Conservation (phyloP, 2,329 filamentous ascomycete species). For the Pseudogymnoascus sp. region DNA sequence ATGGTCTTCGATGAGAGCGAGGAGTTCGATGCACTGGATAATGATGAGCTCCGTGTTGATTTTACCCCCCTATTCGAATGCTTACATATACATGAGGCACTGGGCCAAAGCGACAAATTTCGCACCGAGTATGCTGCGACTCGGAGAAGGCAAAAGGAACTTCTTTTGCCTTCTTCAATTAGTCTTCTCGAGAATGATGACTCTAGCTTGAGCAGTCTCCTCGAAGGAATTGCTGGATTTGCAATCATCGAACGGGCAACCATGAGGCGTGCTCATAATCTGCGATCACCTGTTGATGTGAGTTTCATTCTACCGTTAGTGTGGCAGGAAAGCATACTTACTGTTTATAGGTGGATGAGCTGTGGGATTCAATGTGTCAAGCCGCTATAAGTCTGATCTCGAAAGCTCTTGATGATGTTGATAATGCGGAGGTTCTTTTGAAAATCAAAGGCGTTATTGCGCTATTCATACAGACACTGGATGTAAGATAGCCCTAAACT, state of each 20-base stretch:
- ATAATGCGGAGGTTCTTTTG: slow-evolving; percentile 81
- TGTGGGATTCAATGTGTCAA: slow-evolving; percentile 98
- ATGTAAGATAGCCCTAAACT: slow-evolving; percentile 48
- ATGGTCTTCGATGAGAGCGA: slow-evolving; percentile 91
- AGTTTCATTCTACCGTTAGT: slow-evolving; percentile 24
- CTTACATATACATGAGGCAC: slow-evolving; percentile 89
- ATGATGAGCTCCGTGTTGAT: slow-evolving; percentile 89
- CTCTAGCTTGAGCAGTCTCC: slow-evolving; percentile 74
- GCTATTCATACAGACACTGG: slow-evolving; percentile 97
- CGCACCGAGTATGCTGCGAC: slow-evolving; percentile 87
- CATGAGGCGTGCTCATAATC: slow-evolving; percentile 74
- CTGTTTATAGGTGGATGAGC: slow-evolving; percentile 69
- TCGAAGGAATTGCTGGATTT: slow-evolving; percentile 93
- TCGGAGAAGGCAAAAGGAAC: slow-evolving; percentile 81
- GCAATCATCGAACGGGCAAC: slow-evolving; percentile 94
- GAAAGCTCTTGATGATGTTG: slow-evolving; percentile 69
- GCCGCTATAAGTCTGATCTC: slow-evolving; percentile 75
- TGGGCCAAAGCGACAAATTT: slow-evolving; percentile 89
- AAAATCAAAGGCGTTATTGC: slow-evolving; percentile 92
- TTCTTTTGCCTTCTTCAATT: slow-evolving; percentile 71
- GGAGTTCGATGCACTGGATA: slow-evolving; percentile 91
- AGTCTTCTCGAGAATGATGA: slow-evolving; percentile 77
- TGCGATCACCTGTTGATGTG: slow-evolving; percentile 77
- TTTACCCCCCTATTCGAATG: slow-evolving; percentile 94
- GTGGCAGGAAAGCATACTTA: neutral